phyloP scores from a whole-genome alignment of 2,329 filamentous ascomycete species.

The Exophiala calicioides region DNA sequence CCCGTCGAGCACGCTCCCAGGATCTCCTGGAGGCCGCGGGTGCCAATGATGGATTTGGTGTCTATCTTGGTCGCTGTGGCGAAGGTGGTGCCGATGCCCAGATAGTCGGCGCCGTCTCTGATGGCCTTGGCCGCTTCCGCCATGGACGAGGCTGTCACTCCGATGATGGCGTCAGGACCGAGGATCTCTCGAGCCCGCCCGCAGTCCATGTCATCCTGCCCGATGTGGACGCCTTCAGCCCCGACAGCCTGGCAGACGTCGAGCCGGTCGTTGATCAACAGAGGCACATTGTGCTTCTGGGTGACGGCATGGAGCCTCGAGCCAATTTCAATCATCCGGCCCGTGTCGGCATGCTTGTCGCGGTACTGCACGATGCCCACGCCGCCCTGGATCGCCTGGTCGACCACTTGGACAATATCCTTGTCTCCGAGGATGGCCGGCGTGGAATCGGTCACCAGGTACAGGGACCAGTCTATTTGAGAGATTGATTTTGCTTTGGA shows the following conservation, averaged over 20 bases:
- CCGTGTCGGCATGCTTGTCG: conserved; percentile 80
- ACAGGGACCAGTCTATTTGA: conserved; percentile 73
- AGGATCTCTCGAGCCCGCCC: conserved; percentile 69
- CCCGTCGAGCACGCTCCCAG: conserved; percentile 59
- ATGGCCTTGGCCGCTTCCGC: conserved; percentile 74
- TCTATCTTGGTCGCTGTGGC: conserved; percentile 87
- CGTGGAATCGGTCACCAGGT: conserved; percentile 93
- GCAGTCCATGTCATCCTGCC: conserved; percentile 88
- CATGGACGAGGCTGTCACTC: conserved; percentile 76
- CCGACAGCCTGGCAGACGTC: conserved; percentile 83
- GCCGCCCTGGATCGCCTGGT: conserved; percentile 73
- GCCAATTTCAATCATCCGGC: conserved; percentile 68
- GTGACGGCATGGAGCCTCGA: conserved; percentile 72
- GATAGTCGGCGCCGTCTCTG: conserved; percentile 77
- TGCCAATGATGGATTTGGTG: conserved; percentile 77
- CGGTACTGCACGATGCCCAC: conserved; percentile 86
- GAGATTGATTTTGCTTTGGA: conserved; percentile 37
- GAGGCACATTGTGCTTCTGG: conserved; percentile 66
- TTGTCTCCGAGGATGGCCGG: conserved; percentile 72
- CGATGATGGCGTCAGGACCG: conserved; percentile 77
- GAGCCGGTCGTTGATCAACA: conserved; percentile 90
- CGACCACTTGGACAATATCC: conserved; percentile 72
- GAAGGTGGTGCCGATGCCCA: conserved; percentile 88
- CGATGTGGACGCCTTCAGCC: conserved; percentile 90
- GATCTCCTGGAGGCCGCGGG: conserved; percentile 68